Conservation (phyloP, 2,329 filamentous ascomycete genomes). For the Fusarium illudens region DNA sequence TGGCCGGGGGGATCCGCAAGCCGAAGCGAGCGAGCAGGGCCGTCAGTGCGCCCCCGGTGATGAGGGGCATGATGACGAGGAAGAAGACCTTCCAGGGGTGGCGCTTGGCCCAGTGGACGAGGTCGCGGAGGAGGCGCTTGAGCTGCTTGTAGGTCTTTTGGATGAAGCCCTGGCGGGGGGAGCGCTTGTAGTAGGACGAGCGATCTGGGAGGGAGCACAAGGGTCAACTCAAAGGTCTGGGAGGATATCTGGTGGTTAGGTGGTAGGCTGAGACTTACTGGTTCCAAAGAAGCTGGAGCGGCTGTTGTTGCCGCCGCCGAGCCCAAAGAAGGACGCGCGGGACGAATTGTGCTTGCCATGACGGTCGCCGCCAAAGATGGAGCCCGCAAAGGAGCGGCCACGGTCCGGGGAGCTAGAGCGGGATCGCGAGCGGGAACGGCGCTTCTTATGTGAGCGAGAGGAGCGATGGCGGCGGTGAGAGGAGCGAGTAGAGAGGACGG, state of each 20-base stretch:
- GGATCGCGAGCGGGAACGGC: constrained; percentile 50
- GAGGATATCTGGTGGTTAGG: no score
- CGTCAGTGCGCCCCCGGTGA: constrained; percentile 83
- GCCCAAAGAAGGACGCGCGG: constrained; percentile 57
- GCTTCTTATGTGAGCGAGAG: constrained; percentile 47
- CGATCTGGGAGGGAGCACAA: constrained; percentile 49
- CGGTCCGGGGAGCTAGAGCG: constrained; percentile 48
- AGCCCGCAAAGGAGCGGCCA: constrained; percentile 45
- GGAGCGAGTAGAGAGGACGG: constrained; percentile 43
- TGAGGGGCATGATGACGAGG: constrained; percentile 85
- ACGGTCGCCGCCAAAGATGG: constrained; percentile 46
- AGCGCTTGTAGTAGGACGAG: constrained; percentile 78
- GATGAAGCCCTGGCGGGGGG: constrained; percentile 82
- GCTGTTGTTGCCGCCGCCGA: constrained; percentile 54
- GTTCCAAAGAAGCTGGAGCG: constrained; percentile 58
- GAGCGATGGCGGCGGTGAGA: constrained; percentile 41
- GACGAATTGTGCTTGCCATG: constrained; percentile 53
- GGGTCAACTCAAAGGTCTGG: constrained; percentile 10
- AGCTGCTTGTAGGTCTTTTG: constrained; percentile 77
- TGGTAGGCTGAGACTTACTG: constrained; percentile 44
- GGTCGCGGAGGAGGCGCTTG: constrained; percentile 79
- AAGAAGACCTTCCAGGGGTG: constrained; percentile 90
- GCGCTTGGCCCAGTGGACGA: constrained; percentile 80
- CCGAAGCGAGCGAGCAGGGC: constrained; percentile 83
- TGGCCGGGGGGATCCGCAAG: constrained; percentile 72